phyloP scores from a whole-genome alignment of 768 basidiomycete species.

The Boletus patriciae region DNA sequence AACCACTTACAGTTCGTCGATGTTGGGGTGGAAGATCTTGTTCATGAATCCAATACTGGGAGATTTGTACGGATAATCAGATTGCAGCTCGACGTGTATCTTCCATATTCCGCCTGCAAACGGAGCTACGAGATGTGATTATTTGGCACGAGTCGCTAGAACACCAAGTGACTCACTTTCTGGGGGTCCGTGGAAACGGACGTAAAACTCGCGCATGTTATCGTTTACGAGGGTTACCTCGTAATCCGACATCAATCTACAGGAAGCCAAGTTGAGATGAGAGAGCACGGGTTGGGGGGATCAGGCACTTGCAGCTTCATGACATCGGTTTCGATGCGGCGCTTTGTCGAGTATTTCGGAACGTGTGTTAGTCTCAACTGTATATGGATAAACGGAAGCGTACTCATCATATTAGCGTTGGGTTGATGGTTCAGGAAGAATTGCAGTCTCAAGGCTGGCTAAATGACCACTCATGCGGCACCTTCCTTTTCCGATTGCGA shows the following conservation, averaged over 20 bases:
- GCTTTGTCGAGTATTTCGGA: conserved; percentile 71
- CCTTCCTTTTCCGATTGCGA: conserved; percentile 20
- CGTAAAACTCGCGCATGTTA: conserved; percentile 98
- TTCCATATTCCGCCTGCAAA: conserved; percentile 99
- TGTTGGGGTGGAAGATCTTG: conserved; percentile 99
- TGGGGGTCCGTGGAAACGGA: conserved; percentile 88
- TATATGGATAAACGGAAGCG: conserved; percentile 21
- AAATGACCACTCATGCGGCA: conserved; percentile 19
- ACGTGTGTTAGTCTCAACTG: conserved; percentile 30
- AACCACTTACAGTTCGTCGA: conserved; percentile 89
- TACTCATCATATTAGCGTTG: conserved; percentile 60
- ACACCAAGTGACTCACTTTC: conserved; percentile 68
- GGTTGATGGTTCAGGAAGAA: conserved; percentile 14
- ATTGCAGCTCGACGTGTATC: conserved; percentile 97
- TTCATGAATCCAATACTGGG: conserved; percentile 99
- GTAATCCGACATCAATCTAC: conserved; percentile 96
- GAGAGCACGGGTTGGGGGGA: background rate
- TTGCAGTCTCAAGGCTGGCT: conserved; percentile 11
- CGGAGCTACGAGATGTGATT: conserved; percentile 59
- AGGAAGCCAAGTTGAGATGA: conserved; percentile 12
- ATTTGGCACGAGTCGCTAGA: conserved; percentile 4
- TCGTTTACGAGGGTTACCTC: conserved; percentile 97
- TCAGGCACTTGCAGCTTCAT: conserved; percentile 84
- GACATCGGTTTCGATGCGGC: conserved; percentile 97
- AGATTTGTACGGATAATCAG: conserved; percentile 98